Percentiles rank a stretch among this genome's conserved stretches.
Conservation (phyloP, 257 asterid genomes). For the Lithospermum erythrorhizon region DNA sequence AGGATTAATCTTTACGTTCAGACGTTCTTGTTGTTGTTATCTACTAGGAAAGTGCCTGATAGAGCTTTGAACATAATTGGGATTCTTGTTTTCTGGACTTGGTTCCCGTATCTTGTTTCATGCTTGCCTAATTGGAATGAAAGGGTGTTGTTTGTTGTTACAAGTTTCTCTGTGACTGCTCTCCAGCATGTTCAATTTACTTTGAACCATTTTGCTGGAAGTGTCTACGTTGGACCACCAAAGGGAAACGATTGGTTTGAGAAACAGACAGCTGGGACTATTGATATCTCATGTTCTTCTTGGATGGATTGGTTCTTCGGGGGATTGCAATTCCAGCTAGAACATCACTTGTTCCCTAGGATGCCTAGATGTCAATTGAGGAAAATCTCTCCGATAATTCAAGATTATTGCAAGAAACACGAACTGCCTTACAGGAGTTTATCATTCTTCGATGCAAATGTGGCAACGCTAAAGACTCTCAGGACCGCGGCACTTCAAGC, state of each 20-base stretch:
- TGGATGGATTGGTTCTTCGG: constrained; percentile 38
- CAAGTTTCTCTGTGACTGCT: constrained; percentile 24
- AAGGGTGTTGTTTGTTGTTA: constrained; percentile 23
- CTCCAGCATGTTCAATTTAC: constrained; percentile 34
- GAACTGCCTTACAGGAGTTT: constrained; percentile 23
- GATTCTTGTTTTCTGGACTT: constrained; percentile 30
- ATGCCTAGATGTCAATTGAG: constrained; percentile 28
- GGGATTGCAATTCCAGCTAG: constrained; percentile 26
- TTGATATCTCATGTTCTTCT: constrained; percentile 27
- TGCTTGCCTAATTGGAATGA: constrained; percentile 31
- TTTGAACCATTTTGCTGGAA: constrained; percentile 33
- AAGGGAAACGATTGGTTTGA: constrained; percentile 33
- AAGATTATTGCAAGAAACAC: constrained; percentile 26
- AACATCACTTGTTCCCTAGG: constrained; percentile 27
- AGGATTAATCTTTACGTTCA: constrained; percentile 34
- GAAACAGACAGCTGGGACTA: constrained; percentile 33
- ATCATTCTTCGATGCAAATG: constrained; percentile 23
- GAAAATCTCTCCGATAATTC: constrained; percentile 21
- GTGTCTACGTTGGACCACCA: constrained; percentile 29
- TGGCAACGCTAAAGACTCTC: constrained; percentile 17
- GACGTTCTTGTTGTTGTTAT: constrained; percentile 28
- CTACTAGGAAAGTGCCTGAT: constrained; percentile 23
- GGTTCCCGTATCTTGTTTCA: constrained; percentile 31
- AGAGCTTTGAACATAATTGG: constrained; percentile 31
- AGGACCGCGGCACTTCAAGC: constrained; percentile 25